Percentiles rank a stretch among this genome's conserved stretches.
Evolutionary conservation across 257 asterid genomes (phyloP).

Genomic region (Ocimum tenuiflorum): DNA sequence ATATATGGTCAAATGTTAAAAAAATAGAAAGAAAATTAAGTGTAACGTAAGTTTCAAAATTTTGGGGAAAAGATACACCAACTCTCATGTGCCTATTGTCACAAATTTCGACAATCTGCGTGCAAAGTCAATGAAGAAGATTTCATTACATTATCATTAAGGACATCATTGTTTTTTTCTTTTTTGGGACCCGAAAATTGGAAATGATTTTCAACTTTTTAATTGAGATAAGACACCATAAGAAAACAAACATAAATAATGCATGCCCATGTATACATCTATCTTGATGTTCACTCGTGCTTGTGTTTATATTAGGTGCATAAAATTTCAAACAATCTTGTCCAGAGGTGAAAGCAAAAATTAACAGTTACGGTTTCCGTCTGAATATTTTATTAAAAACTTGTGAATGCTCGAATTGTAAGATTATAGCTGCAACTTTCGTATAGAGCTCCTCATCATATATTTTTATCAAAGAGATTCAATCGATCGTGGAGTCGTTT

Average conservation of each 20-base stretch:
- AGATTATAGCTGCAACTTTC: no score
- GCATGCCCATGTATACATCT: background rate
- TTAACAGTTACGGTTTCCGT: no score
- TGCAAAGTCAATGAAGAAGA: conserved; percentile 36
- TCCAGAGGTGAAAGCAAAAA: no score
- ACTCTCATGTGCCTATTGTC: conserved; percentile 20
- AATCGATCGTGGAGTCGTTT: no score
- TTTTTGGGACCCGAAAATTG: conserved; percentile 17
- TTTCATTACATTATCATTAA: conserved; percentile 20
- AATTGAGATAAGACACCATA: conserved; percentile 24
- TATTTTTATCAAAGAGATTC: no score
- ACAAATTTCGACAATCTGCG: conserved; percentile 18
- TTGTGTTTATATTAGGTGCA: no score
- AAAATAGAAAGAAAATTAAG: background rate
- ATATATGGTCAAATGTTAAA: background rate
- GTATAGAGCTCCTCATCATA: no score
- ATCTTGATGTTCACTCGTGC: background rate
- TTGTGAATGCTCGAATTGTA: no score
- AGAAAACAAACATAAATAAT: background rate
- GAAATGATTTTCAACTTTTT: conserved; percentile 29
- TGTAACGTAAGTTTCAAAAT: background rate
- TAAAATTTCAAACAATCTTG: conserved; percentile 18
- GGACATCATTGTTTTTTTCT: no score
- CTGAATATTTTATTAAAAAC: no score
- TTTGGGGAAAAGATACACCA: background rate